Conservation (phyloP, 768 basidiomycete species). For the Tylopilus rubrobrunneus region DNA sequence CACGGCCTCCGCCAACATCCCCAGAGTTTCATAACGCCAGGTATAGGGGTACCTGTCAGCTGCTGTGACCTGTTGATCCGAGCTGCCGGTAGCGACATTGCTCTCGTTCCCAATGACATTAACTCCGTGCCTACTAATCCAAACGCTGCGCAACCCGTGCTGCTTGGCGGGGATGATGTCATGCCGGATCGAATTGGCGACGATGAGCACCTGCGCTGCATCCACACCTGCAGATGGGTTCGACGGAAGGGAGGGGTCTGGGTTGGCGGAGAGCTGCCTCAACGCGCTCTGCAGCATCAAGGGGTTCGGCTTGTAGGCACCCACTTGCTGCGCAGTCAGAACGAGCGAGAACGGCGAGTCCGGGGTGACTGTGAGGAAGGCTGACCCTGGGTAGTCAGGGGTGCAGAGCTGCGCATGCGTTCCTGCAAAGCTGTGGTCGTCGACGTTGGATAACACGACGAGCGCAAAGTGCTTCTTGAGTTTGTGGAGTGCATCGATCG, state of each 20-base stretch:
- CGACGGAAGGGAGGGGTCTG: conserved; percentile 18
- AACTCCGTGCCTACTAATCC: conserved; percentile 51
- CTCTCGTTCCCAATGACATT: conserved; percentile 36
- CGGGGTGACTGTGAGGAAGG: conserved; percentile 40
- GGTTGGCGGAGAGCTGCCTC: conserved; percentile 22
- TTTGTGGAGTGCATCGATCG: conserved; percentile 50
- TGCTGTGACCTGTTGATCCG: conserved; percentile 12
- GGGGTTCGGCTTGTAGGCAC: conserved; percentile 67
- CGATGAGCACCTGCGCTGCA: conserved; percentile 48
- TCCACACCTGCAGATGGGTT: conserved; percentile 26
- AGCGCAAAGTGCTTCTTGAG: conserved; percentile 65
- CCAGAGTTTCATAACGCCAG: conserved; percentile 58
- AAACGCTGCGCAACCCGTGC: conserved; percentile 56
- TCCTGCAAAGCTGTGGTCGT: conserved; percentile 55
- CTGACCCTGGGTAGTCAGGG: conserved; percentile 12
- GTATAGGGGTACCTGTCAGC: conserved; percentile 34
- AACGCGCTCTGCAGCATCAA: conserved; percentile 34
- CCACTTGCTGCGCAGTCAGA: conserved; percentile 68
- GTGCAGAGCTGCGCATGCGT: conserved; percentile 52
- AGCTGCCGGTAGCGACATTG: conserved; percentile 23
- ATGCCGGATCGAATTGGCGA: conserved; percentile 64
- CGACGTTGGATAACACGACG: conserved; percentile 74
- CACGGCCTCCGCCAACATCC: conserved; percentile 58
- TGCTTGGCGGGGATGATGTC: conserved; percentile 61
- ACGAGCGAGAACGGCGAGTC: conserved; percentile 61